Conservation (phyloP, 495 filamentous ascomycete genomes). For the Paragyromitra xinjiangensis region DNA sequence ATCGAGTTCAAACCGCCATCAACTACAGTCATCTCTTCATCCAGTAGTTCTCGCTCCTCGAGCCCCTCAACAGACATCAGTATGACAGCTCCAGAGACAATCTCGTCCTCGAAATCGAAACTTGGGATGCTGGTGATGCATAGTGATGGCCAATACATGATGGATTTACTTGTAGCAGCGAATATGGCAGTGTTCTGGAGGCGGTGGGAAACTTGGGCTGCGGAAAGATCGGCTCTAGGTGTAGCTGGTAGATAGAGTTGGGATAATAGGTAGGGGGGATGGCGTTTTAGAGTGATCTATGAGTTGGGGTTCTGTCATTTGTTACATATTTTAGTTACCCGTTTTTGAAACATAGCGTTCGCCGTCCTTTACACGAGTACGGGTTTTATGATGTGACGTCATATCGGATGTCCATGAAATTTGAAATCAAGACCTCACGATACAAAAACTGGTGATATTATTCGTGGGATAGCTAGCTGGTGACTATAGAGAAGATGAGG, state of each 20-base stretch:
- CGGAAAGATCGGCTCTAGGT: constrained; percentile 51
- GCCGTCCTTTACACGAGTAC: neutral
- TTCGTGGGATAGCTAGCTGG: neutral
- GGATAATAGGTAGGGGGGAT: neutral
- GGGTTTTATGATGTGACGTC: neutral
- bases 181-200: constrained; percentile 95
- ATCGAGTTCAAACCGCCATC: constrained; percentile 50
- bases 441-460: neutral
- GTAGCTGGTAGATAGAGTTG: constrained; percentile 17
- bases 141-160: constrained; percentile 92
- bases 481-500: neutral
- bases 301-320: constrained; percentile 7
- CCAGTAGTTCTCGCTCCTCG: constrained; percentile 35
- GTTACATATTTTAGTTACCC: neutral
- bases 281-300: constrained; percentile 18
- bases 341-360: neutral
- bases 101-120: constrained; percentile 84
- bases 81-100: constrained; percentile 73
- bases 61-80: constrained; percentile 49
- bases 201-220: constrained; percentile 71
- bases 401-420: constrained; percentile 3
- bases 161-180: constrained; percentile 89
- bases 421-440: constrained; percentile 1
- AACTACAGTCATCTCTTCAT: constrained; percentile 37
- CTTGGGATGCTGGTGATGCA: constrained; percentile 91